Evolutionary conservation across 441 rosid genomes (phyloP).

Genomic region (Populus trichocarpa): DNA sequence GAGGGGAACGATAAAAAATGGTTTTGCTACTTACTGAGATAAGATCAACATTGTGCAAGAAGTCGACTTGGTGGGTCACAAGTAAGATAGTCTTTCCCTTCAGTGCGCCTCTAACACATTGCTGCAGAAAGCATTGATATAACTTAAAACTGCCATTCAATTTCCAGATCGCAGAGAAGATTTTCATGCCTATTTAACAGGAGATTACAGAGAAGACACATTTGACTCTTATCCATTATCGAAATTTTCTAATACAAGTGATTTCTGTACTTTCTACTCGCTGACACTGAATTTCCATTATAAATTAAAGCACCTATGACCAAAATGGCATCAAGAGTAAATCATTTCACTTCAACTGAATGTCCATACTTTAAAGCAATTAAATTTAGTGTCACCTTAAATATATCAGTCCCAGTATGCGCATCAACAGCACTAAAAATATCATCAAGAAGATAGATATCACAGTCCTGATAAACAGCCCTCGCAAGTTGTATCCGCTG

Average conservation of each 20-base stretch:
- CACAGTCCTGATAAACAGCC: conserved; percentile 92
- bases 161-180: background rate
- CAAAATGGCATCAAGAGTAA: background rate
- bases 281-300: background rate
- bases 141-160: conserved; percentile 3
- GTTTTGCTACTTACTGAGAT: conserved; percentile 45
- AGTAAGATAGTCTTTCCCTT: conserved; percentile 79
- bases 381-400: conserved; percentile 47
- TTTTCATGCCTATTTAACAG: background rate
- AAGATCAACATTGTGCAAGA: conserved; percentile 80
- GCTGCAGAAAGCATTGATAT: conserved; percentile 35
- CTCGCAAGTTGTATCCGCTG: conserved; percentile 91
- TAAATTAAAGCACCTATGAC: background rate
- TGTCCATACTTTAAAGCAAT: background rate
- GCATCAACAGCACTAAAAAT: conserved; percentile 98
- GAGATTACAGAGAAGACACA: background rate
- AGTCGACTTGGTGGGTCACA: conserved; percentile 95
- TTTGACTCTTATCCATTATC: too few species aligned
- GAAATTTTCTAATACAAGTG: background rate
- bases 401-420: conserved; percentile 88
- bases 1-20: background rate
- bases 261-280: background rate
- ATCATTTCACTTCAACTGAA: background rate
- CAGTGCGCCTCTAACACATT: conserved; percentile 83
- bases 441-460: conserved; percentile 87